Percentiles rank a stretch among this genome's conserved stretches.
phyloP scores from a whole-genome alignment of 306 rosid species.

The Corylus americana region DNA sequence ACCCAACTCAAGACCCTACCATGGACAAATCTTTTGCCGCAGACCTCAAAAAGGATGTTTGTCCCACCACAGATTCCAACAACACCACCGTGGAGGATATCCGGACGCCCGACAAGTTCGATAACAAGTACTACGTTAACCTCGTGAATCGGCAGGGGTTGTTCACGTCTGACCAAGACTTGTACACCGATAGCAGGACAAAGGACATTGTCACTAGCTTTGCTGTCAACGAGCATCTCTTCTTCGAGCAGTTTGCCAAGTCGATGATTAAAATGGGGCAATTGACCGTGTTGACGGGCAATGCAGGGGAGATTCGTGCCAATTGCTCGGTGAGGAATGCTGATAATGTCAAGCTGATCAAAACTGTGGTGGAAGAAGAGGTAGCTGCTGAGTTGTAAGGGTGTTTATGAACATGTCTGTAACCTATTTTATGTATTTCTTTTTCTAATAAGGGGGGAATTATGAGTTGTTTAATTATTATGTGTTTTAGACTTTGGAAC shows the following conservation, averaged over 20 bases:
- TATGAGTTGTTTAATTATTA: too few relatives aligned
- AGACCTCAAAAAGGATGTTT: conserved; percentile 36
- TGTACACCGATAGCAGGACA: conserved; percentile 49
- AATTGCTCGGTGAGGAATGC: conserved; percentile 55
- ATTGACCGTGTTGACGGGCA: conserved; percentile 55
- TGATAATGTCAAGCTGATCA: conserved; percentile 22
- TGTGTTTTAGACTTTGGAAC: too few relatives aligned
- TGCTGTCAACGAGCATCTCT: conserved; percentile 48
- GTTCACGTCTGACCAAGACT: conserved; percentile 68
- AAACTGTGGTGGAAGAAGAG: conserved; percentile 33
- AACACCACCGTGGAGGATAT: conserved; percentile 48
- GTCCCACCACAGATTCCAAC: conserved; percentile 26
- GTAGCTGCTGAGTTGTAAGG: conserved; percentile 20
- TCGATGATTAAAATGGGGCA: conserved; percentile 80
- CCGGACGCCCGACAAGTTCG: conserved; percentile 57
- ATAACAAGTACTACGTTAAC: conserved; percentile 64
- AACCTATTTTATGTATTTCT: neutral
- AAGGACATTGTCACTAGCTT: conserved; percentile 49
- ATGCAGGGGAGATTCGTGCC: conserved; percentile 61
- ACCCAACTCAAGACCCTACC: conserved; percentile 54
- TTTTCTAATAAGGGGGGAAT: too few relatives aligned
- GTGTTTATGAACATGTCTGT: neutral
- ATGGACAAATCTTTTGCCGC: conserved; percentile 59
- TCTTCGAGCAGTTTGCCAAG: conserved; percentile 56
- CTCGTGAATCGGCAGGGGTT: conserved; percentile 66